A percentile compares a stretch with the other conserved stretches of the same genome.
Evolutionary conservation across 805 yeast species (phyloP).

Genomic region (Nakazawaea ambrosiae): DNA sequence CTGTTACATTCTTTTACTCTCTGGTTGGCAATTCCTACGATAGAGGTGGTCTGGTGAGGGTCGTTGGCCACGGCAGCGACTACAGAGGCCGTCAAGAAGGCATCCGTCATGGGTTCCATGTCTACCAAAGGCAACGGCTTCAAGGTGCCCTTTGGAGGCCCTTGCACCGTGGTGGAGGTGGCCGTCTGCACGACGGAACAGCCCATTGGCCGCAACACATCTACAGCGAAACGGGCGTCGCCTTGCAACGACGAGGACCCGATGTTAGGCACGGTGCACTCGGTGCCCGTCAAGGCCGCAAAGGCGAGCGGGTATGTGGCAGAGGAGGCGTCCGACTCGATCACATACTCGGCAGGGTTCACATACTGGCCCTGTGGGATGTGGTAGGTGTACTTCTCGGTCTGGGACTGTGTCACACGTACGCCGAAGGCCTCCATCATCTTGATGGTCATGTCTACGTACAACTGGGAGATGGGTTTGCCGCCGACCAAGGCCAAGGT

Average conservation of each 20-base stretch:
- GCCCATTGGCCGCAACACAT: constrained; percentile 93
- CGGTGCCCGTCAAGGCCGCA: constrained; percentile 93
- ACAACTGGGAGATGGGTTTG: constrained; percentile 91
- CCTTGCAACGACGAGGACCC: constrained; percentile 92
- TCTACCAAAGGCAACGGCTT: constrained; percentile 72
- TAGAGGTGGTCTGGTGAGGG: constrained; percentile 56
- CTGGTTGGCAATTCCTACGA: constrained; percentile 95
- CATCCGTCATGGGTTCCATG: constrained; percentile 99
- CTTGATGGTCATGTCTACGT: constrained; percentile 93
- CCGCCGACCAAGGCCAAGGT: constrained; percentile 90
- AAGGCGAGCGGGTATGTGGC: constrained; percentile 97
- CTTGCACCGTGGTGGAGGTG: constrained; percentile 85
- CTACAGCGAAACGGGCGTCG: constrained; percentile 93
- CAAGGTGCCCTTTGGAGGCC: constrained; percentile 68
- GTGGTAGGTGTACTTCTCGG: constrained; percentile 79
- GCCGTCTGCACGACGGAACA: constrained; percentile 79
- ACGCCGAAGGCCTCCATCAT: constrained; percentile 94
- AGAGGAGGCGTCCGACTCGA: constrained; percentile 96
- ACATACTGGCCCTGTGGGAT: constrained; percentile 79
- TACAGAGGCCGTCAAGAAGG: constrained; percentile 92
- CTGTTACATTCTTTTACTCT: constrained; percentile 97
- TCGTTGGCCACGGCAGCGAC: constrained; percentile 87
- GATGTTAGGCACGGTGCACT: constrained; percentile 89
- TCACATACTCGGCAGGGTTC: constrained; percentile 79
- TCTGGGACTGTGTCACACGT: constrained; percentile 56